Base-by-base conservation (phyloP, 345 rosid species). In the Microcos paniculata region DNA sequence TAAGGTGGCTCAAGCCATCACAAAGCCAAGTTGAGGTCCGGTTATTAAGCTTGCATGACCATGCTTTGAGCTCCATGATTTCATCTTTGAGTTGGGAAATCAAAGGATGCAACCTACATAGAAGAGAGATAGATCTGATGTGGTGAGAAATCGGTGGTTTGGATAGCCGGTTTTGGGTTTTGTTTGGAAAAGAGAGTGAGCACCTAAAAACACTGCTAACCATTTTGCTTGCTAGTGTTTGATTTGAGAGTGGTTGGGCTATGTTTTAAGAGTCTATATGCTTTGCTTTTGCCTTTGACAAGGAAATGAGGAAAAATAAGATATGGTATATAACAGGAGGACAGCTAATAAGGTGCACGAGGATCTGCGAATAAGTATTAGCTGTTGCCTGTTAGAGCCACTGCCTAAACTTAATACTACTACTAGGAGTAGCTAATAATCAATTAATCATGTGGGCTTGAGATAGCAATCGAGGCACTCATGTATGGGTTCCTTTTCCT, bases 101-200 rank as follows among this genome's bases (percentile, higher is more conserved):
- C 66, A 88, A 78, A 35, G 91, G 94, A 74, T 85, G 91, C 14
- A 91, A 84, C 58, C 91, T 76, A 72, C 78, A 80, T 11, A 91
- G 91, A 38, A 90, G 94, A 68, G 87, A 82, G 79, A 90, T 76
- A 80, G 94, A 90, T 31, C 94, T 73, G 67, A 69, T 68, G 84
- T 86, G 90, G 70, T 85, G 85, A 55, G 89, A 81, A 28, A 84
- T 56, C 21, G 84, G 70, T 3, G 88, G 88, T 43, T 79, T 83
- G 0, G 84, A 61, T 45, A 81, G 84, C 30, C 81, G 79, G 80
- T 18, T 75, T 43, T 80, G 80, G 55, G 68, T 66, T 71, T 87
- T 89, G 85, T 83, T 82, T 16, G 91, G 86, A 64, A 88, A 86
- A 10, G 94, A 88, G 48, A 85, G 81, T 8, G 94, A 88, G 9